Conservation (phyloP, 2,329 filamentous ascomycete genomes). For the Monilinia fructigena region DNA sequence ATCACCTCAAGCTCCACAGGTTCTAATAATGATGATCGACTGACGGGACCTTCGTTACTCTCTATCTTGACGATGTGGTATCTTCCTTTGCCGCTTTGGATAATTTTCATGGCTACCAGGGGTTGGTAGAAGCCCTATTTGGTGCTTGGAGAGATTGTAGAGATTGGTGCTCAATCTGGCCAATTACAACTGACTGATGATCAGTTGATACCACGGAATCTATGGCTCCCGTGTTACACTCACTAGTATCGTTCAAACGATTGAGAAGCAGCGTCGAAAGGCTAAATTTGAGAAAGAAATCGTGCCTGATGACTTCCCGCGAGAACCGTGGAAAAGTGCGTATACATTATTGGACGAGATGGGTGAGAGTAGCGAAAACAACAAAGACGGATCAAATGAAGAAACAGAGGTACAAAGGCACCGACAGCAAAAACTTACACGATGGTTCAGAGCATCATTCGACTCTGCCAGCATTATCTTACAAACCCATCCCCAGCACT, state of each 20-base stretch:
- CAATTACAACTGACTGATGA: conserved; percentile 43
- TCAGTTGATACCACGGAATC: conserved; percentile 48
- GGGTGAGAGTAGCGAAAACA: conserved; percentile 24
- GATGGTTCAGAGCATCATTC: conserved; percentile 78
- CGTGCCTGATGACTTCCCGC: conserved; percentile 36
- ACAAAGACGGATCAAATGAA: conserved; percentile 36
- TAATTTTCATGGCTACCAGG: conserved; percentile 88
- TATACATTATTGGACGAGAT: conserved; percentile 41
- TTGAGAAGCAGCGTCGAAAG: conserved; percentile 50
- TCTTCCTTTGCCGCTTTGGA: conserved; percentile 90
- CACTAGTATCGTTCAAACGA: conserved; percentile 52
- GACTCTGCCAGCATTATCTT: conserved; percentile 85
- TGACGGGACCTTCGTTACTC: conserved; percentile 81
- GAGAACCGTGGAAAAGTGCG: conserved; percentile 41
- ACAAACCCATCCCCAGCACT: conserved; percentile 79
- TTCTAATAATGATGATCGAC: conserved; percentile 91
- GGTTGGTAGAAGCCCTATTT: conserved; percentile 83
- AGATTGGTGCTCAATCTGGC: conserved; percentile 69
- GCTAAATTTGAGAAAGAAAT: conserved; percentile 19
- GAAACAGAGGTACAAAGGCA: conserved; percentile 51
- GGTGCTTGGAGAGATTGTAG: conserved; percentile 79
- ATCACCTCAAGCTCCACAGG: conserved; percentile 85
- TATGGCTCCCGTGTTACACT: conserved; percentile 42
- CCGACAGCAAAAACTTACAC: conserved; percentile 76
- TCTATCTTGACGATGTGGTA: conserved; percentile 88